Base-by-base conservation (phyloP, 257 asterid genomes). In the Striga asiatica region DNA sequence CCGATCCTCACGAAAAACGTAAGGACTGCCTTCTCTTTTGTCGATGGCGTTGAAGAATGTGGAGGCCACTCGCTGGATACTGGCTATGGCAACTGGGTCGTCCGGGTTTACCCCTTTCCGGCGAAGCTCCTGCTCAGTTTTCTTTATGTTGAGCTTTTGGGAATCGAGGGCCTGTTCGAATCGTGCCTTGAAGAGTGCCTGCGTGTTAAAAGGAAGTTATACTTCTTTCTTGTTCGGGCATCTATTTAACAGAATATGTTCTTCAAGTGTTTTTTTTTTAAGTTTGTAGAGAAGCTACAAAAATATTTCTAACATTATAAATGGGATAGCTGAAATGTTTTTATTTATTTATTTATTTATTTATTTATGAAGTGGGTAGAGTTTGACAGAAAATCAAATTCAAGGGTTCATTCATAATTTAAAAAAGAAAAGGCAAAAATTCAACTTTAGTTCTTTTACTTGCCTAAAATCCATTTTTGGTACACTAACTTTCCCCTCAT, bases 41-140 rank as follows among this genome's bases (percentile, higher is more conserved):
- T 92, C 99, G 50, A 92, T 92, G 47, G 99, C 99, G 65, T 92
- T 85, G 84, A 88, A 88, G 72, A 92, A 92, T n/a, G 93, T 92
- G 55, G 91, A 82, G 51, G 99, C 99, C 70, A 88, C 94, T 69
- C 95, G 82, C 72, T 81, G 97, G 71, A 92, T 92, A 81, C 99
- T 92, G 63, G 95, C 99, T 86, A 89, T 79, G 60, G 97, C 95
- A 46, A 83, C 93, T 11, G 99, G 97, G 65, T 88, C 99, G 10
- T 88, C 94, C 4, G 97, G 99, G 72, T 88, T 92, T 47, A 82
- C 74, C 60, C 99, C 99, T 65, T 76, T 92, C 61, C 91, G 68
- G 17, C 95, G 81, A 24, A 92, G 94, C 64, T 84, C 94, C 65
- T 88, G 99, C 66, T 88, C 99, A 6, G 61, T 69, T 69, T 92